Conservation (phyloP, 768 basidiomycete species). For the Tylopilus vinaceipallidus region DNA sequence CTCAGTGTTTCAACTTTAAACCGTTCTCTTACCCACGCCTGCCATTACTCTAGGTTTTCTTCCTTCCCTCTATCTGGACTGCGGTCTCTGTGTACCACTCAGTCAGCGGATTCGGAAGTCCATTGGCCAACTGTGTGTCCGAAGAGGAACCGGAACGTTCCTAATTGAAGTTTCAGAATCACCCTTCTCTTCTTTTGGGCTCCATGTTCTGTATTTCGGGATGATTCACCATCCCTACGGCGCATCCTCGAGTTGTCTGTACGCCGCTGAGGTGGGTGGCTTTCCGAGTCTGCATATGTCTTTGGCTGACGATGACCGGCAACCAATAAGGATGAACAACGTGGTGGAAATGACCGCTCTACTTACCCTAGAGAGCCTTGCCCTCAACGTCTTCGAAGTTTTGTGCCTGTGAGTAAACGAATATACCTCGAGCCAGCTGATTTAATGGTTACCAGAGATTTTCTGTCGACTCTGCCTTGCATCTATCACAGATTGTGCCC, state of each 20-base stretch:
- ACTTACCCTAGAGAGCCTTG: background rate
- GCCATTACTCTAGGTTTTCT: background rate
- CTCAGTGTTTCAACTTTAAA: background rate
- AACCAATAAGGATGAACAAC: conserved; percentile 10
- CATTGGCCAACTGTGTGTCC: background rate
- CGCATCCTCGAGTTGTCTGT: conserved; percentile 28
- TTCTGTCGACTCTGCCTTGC: conserved; percentile 22
- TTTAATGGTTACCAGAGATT: conserved; percentile 19
- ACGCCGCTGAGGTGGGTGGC: conserved; percentile 21
- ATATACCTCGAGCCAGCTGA: background rate
- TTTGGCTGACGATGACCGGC: background rate
- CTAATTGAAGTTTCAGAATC: background rate
- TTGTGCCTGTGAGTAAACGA: conserved; percentile 23
- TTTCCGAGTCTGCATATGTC: background rate
- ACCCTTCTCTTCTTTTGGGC: conserved; percentile 1
- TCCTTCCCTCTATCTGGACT: background rate
- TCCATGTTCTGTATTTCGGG: conserved; percentile 21
- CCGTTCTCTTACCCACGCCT: conserved; percentile 2
- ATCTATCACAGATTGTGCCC: conserved; percentile 6
- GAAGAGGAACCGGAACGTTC: background rate
- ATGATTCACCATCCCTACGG: conserved; percentile 33
- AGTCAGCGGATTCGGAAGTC: conserved; percentile 7
- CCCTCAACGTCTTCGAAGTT: conserved; percentile 26
- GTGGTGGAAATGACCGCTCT: background rate
- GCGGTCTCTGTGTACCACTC: background rate